Evolutionary conservation across 768 basidiomycete species (phyloP).

Genomic region (Suillus alpinus): DNA sequence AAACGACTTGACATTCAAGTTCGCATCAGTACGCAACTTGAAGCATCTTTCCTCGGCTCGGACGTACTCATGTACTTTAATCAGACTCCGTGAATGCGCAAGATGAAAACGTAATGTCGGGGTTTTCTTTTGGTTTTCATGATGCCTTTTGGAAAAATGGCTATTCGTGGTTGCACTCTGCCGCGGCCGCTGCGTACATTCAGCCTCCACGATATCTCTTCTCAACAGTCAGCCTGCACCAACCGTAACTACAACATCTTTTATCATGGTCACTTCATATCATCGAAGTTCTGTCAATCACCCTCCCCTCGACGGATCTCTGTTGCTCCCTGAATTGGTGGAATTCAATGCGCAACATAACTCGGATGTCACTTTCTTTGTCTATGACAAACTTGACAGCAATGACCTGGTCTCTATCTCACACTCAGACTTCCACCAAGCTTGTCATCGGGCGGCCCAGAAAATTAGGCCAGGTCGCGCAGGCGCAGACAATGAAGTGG

Average conservation of each 20-base stretch:
- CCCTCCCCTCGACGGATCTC: neutral
- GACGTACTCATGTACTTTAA: no score
- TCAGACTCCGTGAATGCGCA: no score
- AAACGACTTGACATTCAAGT: no score
- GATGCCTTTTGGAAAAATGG: neutral
- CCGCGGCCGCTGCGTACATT: no score
- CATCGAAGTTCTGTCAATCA: neutral
- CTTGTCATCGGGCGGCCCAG: slow-evolving; percentile 41
- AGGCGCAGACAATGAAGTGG: slow-evolving; percentile 18
- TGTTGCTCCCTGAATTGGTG: slow-evolving; percentile 30
- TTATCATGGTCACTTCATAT: neutral
- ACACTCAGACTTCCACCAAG: slow-evolving; percentile 37
- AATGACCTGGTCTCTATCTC: slow-evolving; percentile 28
- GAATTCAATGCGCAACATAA: slow-evolving; percentile 32
- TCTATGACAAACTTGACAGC: neutral
- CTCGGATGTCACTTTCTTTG: slow-evolving; percentile 23
- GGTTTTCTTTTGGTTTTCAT: neutral
- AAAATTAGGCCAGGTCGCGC: slow-evolving; percentile 33
- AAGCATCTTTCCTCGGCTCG: no score
- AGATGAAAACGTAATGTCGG: neutral
- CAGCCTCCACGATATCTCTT: neutral
- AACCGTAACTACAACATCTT: neutral
- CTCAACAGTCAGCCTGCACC: neutral
- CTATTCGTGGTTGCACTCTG: no score
- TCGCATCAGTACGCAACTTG: no score